Evolutionary conservation across 2,329 filamentous ascomycete species (phyloP), one percentile per base, ranked within the genome.

Genomic region (Trichoderma polysporum): DNA sequence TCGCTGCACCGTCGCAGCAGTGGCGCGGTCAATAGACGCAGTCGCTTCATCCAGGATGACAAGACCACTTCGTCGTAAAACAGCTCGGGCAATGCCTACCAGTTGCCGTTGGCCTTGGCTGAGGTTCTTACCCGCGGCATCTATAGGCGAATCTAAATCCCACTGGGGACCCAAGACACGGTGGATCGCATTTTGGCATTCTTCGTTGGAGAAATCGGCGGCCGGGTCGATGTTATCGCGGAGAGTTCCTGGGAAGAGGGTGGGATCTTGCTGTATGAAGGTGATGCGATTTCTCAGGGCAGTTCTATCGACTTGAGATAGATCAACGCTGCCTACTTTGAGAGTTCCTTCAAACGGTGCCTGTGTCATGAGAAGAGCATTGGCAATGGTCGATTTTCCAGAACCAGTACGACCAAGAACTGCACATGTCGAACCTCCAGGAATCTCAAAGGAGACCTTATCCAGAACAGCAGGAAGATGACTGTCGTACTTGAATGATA

Each of bases 351-450:
- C 74, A 2, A 75, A 75, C 0, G 87, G 85, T 1, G 83, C 80
- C 49, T 88, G 80, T 0, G 86, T 87, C 2, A 83, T 85, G 0
- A 88, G 80, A 1, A 90, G 79, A 2, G 85, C 84, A 33, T 89
- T 83, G 2, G 86, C 87, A 2, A 89, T 80, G 0, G 93, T 97
- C 31, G 90, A 94, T 79, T 97, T 97, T 17, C 93, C 93, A 0
- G 91, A 95, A 0, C 92, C 90, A 0, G 94, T 97, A 39, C 93
- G 88, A 1, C 93, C 93, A 1, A 94, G 89, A 6, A 97, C 86
- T 0, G 86, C 85, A 45, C 86, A 87, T 0, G 85, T 88, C 9
- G 85, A 81, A 1, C 86, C 85, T 3, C 85, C 85, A 0, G 91
- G 91, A 61, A 97, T 92, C 1, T 83, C 86, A 68, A 97, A 88